Conservation (phyloP, 83 land plant species). For the Larix sibirica region DNA sequence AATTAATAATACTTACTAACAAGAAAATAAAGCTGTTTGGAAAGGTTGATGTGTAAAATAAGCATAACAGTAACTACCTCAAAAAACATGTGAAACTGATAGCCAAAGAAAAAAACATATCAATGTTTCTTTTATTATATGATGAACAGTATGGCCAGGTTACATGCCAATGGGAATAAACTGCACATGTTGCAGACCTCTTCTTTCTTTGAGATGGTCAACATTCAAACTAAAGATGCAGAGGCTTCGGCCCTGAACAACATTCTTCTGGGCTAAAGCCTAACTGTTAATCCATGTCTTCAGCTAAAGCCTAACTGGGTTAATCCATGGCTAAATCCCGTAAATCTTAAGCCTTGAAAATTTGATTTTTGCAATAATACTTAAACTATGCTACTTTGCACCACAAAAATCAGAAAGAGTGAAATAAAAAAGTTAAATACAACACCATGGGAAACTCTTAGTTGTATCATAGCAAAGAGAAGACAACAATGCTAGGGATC, state of each 20-base stretch:
- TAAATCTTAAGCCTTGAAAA: too few species aligned
- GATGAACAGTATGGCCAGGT: neutral
- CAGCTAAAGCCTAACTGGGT: too few species aligned
- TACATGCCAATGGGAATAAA: conserved; percentile 5
- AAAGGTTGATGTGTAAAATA: neutral
- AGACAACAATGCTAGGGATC: too few species aligned
- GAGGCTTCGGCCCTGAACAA: neutral
- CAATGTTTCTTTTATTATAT: neutral
- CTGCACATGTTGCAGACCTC: neutral
- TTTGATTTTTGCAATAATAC: too few species aligned
- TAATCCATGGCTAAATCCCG: too few species aligned
- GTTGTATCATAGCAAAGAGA: too few species aligned
- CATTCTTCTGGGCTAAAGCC: neutral
- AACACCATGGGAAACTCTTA: too few species aligned
- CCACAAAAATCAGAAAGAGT: too few species aligned
- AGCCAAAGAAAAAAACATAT: neutral
- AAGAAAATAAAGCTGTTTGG: neutral
- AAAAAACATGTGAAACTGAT: neutral
- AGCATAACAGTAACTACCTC: neutral
- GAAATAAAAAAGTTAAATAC: too few species aligned
- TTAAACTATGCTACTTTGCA: too few species aligned
- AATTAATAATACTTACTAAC: neutral
- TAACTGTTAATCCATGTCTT: too few species aligned
- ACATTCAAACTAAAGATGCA: neutral
- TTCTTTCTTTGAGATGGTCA: neutral